phyloP scores from a whole-genome alignment of 78 protist genomes.

The Dictyostelium discoideum region DNA sequence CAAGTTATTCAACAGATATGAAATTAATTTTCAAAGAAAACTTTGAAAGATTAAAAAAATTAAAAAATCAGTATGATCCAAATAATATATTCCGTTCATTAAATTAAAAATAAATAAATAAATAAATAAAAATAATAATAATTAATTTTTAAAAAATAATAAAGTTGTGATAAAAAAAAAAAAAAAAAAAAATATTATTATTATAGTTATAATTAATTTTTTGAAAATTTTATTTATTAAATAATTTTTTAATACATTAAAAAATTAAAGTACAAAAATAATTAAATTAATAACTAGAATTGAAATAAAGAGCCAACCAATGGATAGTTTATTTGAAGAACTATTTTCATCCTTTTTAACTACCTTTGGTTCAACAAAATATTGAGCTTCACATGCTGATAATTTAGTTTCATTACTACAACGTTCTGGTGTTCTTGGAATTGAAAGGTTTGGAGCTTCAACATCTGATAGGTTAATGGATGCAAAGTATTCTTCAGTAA shows the following conservation, averaged over 20 bases:
- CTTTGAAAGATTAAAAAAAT: not conserved
- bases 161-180: too few relatives aligned
- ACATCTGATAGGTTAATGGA: not conserved
- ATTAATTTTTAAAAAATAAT: too few relatives aligned
- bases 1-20: not conserved
- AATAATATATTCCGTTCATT: not conserved
- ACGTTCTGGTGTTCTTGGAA: not conserved
- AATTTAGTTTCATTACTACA: not conserved
- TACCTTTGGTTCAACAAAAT: not conserved
- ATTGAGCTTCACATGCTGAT: not conserved
- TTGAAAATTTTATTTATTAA: too few relatives aligned
- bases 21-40: not conserved
- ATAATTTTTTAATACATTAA: too few relatives aligned
- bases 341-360: not conserved
- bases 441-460: not conserved
- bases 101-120: not conserved
- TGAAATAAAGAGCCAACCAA: not conserved
- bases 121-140: too few relatives aligned
- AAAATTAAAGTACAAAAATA: not conserved
- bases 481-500: not conserved
- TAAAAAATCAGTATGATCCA: conserved; percentile 8
- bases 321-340: too few relatives aligned
- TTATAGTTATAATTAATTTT: too few relatives aligned
- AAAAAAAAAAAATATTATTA: too few relatives aligned
- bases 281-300: not conserved